phyloP scores from a whole-genome alignment of 169 alveolate genomes.

The Eimeria sp. region DNA sequence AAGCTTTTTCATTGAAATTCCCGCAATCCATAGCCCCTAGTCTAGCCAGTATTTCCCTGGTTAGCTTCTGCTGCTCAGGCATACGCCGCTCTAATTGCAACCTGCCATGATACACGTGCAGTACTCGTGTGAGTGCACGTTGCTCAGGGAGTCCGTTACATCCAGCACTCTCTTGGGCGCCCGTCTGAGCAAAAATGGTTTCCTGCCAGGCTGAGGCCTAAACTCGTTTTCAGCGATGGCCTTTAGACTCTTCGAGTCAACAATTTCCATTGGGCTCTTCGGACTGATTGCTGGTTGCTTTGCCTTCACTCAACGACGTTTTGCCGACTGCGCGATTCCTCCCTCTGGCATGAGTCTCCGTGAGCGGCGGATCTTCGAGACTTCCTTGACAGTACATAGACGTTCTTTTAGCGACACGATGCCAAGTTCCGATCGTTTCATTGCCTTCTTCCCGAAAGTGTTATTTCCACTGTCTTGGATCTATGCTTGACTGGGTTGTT shows the following conservation, averaged over 20 bases:
- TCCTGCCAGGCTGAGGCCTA: conserved; percentile 63
- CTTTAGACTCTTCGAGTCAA: not conserved
- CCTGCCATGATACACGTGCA: not conserved
- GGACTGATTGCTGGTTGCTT: not conserved
- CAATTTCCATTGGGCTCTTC: not conserved
- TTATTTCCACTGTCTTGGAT: conserved; percentile 32
- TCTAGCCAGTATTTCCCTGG: not conserved
- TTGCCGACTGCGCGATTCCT: not conserved
- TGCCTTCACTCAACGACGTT: not conserved
- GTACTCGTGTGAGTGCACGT: not conserved
- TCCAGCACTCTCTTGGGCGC: conserved; percentile 77
- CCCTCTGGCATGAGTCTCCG: conserved; percentile 8
- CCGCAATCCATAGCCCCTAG: not conserved
- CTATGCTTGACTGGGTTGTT: conserved; percentile 35
- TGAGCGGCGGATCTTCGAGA: not conserved
- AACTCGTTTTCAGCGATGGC: conserved; percentile 29
- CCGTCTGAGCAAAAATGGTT: conserved; percentile 75
- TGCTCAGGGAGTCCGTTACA: conserved; percentile 75
- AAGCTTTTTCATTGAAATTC: not conserved
- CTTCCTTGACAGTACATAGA: not conserved
- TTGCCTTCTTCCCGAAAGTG: not conserved
- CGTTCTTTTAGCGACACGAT: not conserved
- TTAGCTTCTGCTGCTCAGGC: not conserved
- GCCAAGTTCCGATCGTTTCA: not conserved
- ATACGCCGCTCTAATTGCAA: not conserved